Conservation (phyloP, 2,329 filamentous ascomycete genomes). For the Ilyonectria robusta region DNA sequence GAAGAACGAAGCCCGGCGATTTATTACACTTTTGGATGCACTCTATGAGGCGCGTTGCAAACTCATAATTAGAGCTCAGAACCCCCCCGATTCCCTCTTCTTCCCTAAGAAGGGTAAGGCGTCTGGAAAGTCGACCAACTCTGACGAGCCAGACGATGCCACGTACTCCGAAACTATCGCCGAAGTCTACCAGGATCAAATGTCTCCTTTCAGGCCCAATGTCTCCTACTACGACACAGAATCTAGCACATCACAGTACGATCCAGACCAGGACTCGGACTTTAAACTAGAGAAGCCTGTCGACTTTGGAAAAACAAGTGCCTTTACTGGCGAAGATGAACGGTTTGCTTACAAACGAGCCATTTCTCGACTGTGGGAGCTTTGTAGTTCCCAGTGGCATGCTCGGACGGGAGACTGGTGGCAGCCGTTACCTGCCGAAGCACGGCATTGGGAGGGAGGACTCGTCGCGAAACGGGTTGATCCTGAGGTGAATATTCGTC, state of each 20-base stretch:
- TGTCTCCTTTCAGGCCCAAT: slow-evolving; percentile 84
- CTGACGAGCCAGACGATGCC: slow-evolving; percentile 52
- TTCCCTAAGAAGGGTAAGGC: slow-evolving; percentile 73
- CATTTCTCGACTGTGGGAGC: slow-evolving; percentile 84
- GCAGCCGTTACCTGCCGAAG: slow-evolving; percentile 75
- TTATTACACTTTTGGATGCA: slow-evolving; percentile 86
- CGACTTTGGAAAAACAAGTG: slow-evolving; percentile 78
- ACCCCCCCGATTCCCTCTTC: slow-evolving; percentile 81
- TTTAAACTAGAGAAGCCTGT: slow-evolving; percentile 61
- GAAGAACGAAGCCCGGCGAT: slow-evolving; percentile 85
- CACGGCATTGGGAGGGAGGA: slow-evolving; percentile 76
- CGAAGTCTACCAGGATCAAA: slow-evolving; percentile 84
- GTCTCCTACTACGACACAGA: slow-evolving; percentile 74
- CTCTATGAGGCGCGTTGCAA: slow-evolving; percentile 87
- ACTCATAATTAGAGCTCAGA: slow-evolving; percentile 76
- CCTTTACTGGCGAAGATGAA: slow-evolving; percentile 86
- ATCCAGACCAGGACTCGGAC: slow-evolving; percentile 71
- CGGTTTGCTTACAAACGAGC: slow-evolving; percentile 86
- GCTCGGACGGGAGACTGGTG: slow-evolving; percentile 77
- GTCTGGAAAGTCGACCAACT: slow-evolving; percentile 16
- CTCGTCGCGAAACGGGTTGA: slow-evolving; percentile 42
- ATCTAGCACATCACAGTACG: slow-evolving; percentile 62
- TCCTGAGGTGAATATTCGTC: slow-evolving; percentile 16
- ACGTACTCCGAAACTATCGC: slow-evolving; percentile 62
- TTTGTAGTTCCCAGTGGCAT: slow-evolving; percentile 83